Base-by-base conservation (phyloP, 176 grass and related monocot genomes). In the Lolium perenne region DNA sequence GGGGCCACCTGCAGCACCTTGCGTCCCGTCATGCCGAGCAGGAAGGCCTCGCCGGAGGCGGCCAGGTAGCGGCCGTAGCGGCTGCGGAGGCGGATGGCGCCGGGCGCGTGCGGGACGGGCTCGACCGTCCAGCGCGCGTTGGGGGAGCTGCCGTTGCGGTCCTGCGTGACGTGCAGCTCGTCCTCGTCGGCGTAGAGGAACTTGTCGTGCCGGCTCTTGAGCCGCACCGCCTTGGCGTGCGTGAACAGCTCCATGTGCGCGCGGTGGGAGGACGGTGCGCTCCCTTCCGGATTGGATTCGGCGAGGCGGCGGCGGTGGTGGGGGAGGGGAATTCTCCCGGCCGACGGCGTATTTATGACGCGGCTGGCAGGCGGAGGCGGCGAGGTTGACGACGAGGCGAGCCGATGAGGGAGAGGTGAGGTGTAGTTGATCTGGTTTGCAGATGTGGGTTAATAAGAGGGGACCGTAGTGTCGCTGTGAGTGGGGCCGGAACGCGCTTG, bases 151-250 rank as follows among this genome's bases (percentile, higher is more conserved):
- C 94, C 92, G 87, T 92, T 61, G 0, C 92, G 84, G 79, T 99
- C 94, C 89, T 99, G 97, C 25, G 49, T 50, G 12, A 99, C 94
- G 86, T 78, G 84, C 76, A 83, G 32, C 88, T 99, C 92, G 92
- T 96, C 97, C 71, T 99, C 94, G 78, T 94, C 97, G 18, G 97
- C 97, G 84, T 71, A 88, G 38, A 99, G 83, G 86, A 82, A 99
- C 88, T 99, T 99, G 86, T 96, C 94, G 84, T 99, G 94, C 69
- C 68, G 79, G 88, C 92, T 94, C 94, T 87, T 93, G 0, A 99
- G 92, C 15, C 97, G 84, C 76, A 99, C 97, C 85, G 67, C 84
- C 86, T 93, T 94, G 11, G 97, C 97, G 16, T 82, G 63, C 80
- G 77, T 49, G 88, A 99, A 94, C 53, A 94, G 77, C 82, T 99